Base-by-base conservation (phyloP, 106 monocot genomes). In the Iris macrosiphon region DNA sequence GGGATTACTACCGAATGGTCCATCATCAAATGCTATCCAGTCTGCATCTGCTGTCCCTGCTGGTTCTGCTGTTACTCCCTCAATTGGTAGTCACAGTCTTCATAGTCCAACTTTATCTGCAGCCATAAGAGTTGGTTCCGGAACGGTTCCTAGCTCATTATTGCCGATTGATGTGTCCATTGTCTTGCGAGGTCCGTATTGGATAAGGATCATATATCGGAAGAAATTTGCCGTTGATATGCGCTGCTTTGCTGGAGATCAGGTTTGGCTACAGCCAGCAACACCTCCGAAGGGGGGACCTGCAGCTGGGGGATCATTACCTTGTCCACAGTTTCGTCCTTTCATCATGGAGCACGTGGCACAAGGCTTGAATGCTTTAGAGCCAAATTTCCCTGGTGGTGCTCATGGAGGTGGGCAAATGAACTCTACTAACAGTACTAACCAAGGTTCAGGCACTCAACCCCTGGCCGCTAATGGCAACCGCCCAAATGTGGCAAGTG, bases 311-410 rank as follows among this genome's bases (percentile, higher is more conserved):
- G 98, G 98, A 49, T 99, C 98, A 15, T 74, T 99, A 40, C 98
- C 98, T 17, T 99, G 98, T 29, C 98, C 98, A 40, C 91, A 99
- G 28, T 99, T 99, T 65, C 76, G 98, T 3, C 98, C 98, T 47
- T 99, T 91, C 40, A 99, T 99, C 5, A 99, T 91, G 98, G 98
- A 99, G 60, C 91, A 99, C 76, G 91, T 99, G 53, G 98, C 98
- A 55, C 98, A 99, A 59, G 98, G 91, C 21, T 57, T 99, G 73
- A 99, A 87, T 84, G 74, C 91, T 68, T 52, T 91, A 6, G 98
- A 99, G 28, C 83, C 82, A 33, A 80, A 59, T 67, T 75, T 91
- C 53, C 16, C 83, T 53, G 69, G 71, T 40, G 65, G 44, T 28
- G 14, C 67, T 32, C 81, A 85, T 63, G 19, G 57, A 42, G 65